Evolutionary conservation across 2,329 filamentous ascomycete species (phyloP).

Genomic region (Alternaria ethzedia): DNA sequence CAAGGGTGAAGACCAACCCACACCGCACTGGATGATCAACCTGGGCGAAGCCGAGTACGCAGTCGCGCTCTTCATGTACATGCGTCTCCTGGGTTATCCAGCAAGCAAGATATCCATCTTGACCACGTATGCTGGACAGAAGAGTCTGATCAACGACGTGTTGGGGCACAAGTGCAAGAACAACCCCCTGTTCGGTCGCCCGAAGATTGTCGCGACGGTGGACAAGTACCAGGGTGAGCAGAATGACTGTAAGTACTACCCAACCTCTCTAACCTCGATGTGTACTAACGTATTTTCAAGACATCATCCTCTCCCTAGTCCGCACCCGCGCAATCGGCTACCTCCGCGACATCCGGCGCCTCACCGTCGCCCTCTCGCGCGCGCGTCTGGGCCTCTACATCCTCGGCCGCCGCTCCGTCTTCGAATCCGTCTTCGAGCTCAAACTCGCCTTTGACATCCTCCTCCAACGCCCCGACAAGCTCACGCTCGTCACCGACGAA

Average conservation of each 20-base stretch:
- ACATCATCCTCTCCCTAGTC: constrained; percentile 91
- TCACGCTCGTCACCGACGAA: constrained; percentile 83
- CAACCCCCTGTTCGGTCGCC: constrained; percentile 85
- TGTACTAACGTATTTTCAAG: constrained; percentile 53
- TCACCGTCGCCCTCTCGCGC: constrained; percentile 93
- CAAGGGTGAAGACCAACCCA: constrained; percentile 84
- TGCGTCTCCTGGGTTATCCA: constrained; percentile 93
- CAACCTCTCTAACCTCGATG: neutral
- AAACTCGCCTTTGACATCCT: constrained; percentile 83
- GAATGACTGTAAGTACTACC: constrained; percentile 83
- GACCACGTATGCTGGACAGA: constrained; percentile 91
- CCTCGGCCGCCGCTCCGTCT: constrained; percentile 84
- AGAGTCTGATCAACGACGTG: constrained; percentile 86
- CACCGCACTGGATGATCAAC: constrained; percentile 95
- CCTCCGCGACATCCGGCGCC: constrained; percentile 86
- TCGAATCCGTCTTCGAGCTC: constrained; percentile 87
- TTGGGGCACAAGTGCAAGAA: constrained; percentile 81
- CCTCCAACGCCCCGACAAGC: constrained; percentile 77
- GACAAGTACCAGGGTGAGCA: constrained; percentile 99
- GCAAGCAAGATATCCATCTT: constrained; percentile 84
- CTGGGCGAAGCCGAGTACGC: constrained; percentile 96
- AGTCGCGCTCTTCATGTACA: constrained; percentile 94
- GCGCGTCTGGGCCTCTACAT: constrained; percentile 92
- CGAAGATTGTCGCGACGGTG: constrained; percentile 88
- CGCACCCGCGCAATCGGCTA: constrained; percentile 90